A percentile compares a stretch with the other conserved stretches of the same genome.
These are phyloP conservation scores for Phytophthora sansomeana DNA, from an alignment of 352 stramenopile genomes.

Conservation along the genomic window DNA sequence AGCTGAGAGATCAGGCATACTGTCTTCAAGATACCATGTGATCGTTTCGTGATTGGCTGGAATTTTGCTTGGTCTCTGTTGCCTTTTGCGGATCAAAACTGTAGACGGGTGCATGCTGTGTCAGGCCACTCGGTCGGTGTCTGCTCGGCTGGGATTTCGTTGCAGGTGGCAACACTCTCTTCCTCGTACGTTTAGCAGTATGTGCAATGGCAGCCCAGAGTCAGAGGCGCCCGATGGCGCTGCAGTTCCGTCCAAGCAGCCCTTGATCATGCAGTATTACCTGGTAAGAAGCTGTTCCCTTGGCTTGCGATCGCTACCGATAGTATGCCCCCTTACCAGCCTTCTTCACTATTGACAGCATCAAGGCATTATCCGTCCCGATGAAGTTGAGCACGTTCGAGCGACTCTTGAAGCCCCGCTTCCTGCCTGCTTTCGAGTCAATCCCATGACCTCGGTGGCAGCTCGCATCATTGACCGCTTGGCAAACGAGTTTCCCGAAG, in stretches of 20 bases:
- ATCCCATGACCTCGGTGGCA: conserved; percentile 41
- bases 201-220: conserved; percentile 4
- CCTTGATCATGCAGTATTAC: conserved; percentile 77
- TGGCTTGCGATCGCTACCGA: neutral
- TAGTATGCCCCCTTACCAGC: neutral
- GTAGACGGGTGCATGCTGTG: conserved; percentile 25
- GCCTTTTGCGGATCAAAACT: conserved; percentile 7
- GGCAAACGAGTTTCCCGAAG: conserved; percentile 49
- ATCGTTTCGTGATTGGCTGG: conserved; percentile 35
- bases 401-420: conserved; percentile 61
- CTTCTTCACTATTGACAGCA: conserved; percentile 32
- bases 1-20: conserved; percentile 23
- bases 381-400: conserved; percentile 54
- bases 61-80: conserved; percentile 35
- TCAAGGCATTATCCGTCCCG: conserved; percentile 64
- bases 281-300: conserved; percentile 39
- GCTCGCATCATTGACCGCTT: conserved; percentile 57
- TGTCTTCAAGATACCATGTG: conserved; percentile 37
- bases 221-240: neutral
- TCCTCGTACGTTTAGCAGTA: conserved; percentile 11
- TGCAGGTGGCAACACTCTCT: conserved; percentile 16
- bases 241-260: conserved; percentile 33
- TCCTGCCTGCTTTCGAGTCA: conserved; percentile 79
- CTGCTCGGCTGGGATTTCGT: conserved; percentile 4
- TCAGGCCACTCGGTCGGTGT: conserved; percentile 12